These are phyloP conservation scores for Alnus rubra DNA, from an alignment of 306 rosid genomes.

Conservation along the genomic window DNA sequence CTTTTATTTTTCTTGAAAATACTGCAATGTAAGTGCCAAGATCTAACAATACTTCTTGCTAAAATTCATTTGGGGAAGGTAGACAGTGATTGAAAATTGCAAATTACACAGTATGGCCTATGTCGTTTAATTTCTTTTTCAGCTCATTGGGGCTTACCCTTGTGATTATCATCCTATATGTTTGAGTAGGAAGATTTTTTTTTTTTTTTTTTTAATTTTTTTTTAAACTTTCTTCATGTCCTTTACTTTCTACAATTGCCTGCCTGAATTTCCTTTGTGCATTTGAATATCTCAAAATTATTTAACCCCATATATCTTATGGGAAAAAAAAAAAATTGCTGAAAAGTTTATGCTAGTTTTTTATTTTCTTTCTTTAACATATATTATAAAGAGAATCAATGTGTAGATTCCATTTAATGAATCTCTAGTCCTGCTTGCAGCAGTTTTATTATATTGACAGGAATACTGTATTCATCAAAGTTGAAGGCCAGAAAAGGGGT, in stretches of 20 bases:
- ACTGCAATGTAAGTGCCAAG: neutral
- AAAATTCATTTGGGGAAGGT: neutral
- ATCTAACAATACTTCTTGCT: neutral
- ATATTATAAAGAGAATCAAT: neutral
- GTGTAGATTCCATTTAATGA: neutral
- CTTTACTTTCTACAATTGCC: neutral
- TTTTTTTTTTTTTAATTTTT: neutral
- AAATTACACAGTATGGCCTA: neutral
- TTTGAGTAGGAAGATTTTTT: neutral
- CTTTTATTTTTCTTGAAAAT: neutral
- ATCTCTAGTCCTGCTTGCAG: conserved; percentile 8
- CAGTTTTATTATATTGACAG: conserved; percentile 4
- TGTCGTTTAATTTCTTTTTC: neutral
- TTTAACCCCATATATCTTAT: neutral
- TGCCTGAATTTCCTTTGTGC: neutral
- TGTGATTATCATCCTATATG: neutral
- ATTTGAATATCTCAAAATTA: neutral
- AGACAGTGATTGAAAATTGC: neutral
- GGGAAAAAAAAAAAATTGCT: neutral
- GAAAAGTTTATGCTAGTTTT: neutral
- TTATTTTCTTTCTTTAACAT: neutral
- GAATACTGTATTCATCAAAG: conserved; percentile 2
- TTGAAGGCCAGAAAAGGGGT: conserved; percentile 12
- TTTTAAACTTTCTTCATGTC: neutral
- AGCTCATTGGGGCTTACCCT: neutral